Base-by-base conservation (phyloP, 1,284 basidiomycete genomes). In the Leccinum holopus region DNA sequence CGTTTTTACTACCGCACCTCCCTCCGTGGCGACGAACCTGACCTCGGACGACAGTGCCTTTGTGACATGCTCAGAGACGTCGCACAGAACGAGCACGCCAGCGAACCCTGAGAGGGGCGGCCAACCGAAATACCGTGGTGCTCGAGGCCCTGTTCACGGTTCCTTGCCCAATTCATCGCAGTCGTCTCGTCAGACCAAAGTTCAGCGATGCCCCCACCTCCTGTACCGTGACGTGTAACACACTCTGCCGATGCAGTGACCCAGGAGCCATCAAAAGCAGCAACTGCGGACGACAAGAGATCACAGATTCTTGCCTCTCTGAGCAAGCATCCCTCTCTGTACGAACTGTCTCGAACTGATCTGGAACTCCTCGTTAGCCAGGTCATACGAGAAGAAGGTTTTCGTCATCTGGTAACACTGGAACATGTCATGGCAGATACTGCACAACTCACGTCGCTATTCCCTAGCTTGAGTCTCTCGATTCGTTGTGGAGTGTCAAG, bases 371-470 rank as follows among this genome's bases (percentile, higher is more conserved):
- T 84, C 3, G 78, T 87, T 12, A 75, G 77, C 14, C 79, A 83
- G 47, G 78, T 87, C 30, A 77, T 87, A 25, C 79, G 81, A 62
- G 85, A 87, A 70, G 83, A 85, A 47, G 81, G 83, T n/a, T 87
- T 87, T 66, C 65, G 75, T 35, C 70, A 72, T 61, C 67, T 87
- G 76, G 85, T 84, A 67, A 71, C 28, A 57, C 37, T 37, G 30
- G 59, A 61, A 57, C 33, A 30, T 18, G 18, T 39, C 18, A 51
- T 44, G 58, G 39, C 39, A 47, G 57, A 30, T 58, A 39, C 57
- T 52, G 28, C 39, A 3, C 33, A 60, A 67, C 68, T 77, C 55
- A 77, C 52, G 28, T 30, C 16, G 54, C 58, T 33, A 2, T 64
- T 61, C 37, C 21, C n/a, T 63, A 82, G 81, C 75, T 82, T 33